These are phyloP conservation scores for Nemania sp. DNA, from an alignment of 2,329 filamentous ascomycete genomes.

Conservation along the genomic window DNA sequence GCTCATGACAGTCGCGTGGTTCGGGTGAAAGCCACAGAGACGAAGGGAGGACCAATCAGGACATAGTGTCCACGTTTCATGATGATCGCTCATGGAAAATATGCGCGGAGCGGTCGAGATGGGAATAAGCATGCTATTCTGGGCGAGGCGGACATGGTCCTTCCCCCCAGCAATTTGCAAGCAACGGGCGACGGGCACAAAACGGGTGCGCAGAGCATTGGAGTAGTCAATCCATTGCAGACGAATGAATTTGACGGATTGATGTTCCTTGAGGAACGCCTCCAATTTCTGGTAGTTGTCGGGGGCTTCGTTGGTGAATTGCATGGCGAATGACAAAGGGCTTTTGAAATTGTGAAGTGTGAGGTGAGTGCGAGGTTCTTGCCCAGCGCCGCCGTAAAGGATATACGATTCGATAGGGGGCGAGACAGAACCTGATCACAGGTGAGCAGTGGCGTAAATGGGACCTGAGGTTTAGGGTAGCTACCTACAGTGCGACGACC, in stretches of 20 bases:
- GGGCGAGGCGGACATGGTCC: not conserved
- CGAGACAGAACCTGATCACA: no score
- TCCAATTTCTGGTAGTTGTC: no score
- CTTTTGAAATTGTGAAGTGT: no score
- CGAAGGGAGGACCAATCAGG: constrained; percentile 19
- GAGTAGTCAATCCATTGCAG: constrained; percentile 22
- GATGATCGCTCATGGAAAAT: constrained; percentile 2
- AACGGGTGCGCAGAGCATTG: constrained; percentile 9
- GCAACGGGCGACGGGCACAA: constrained; percentile 7
- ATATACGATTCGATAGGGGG: no score
- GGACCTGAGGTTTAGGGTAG: no score
- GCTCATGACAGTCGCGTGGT: constrained; percentile 12
- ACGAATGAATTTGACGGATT: constrained; percentile 1
- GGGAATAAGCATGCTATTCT: constrained; percentile 15
- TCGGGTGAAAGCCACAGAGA: not conserved
- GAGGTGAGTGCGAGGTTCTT: no score
- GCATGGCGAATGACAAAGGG: no score
- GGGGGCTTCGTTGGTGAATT: no score
- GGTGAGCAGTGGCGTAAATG: no score
- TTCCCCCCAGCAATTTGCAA: not conserved
- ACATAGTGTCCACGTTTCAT: constrained; percentile 5
- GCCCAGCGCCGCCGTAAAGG: no score
- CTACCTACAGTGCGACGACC: no score
- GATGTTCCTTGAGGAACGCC: not conserved
- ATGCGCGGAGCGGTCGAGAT: constrained; percentile 9